Base-by-base conservation (phyloP, 768 basidiomycete genomes). In the Trametes cingulata region DNA sequence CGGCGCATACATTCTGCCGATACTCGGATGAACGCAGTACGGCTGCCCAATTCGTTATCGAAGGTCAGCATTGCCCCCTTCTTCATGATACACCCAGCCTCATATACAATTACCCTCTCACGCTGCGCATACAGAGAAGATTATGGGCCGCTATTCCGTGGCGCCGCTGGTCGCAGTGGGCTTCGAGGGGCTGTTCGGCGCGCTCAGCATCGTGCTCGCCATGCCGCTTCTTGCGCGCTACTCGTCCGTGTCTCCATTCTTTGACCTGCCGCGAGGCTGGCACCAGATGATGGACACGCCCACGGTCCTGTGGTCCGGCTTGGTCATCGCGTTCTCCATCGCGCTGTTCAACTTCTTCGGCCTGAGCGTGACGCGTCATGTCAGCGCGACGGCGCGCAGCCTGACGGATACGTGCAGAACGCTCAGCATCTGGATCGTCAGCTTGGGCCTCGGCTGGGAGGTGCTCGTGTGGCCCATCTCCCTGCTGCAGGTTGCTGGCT, bases 391-490 rank as follows among this genome's bases (percentile, higher is more conserved):
- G 1, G 92, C 93, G 17, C 84, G 96, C 61, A 90, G 88, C 55
- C 80, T 97, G 58, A 91, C 94, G 37, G 97, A 99, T 73, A 95
- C 95, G 6, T 97, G 94, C 76, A 83, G 97, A 67, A 98, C 97
- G 0, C 80, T 98, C 53, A 84, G 85, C n/a, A 98, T 99, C 71
- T 99, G 97, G 97, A 76, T 95, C 64, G 78, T 99, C 68, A 93
- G 91, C 69, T 80, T 97, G 52, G 86, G 82, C 1, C 75, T 97
- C 24, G 94, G 95, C 4, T 98, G 95, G 95, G 95, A 98, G 75
- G 80, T 78, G 60, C 78, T 98, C 35, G 66, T 91, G 22, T 91
- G 85, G 76, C 94, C 94, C 6, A 84, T 89, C 62, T 91, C 91
- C 1, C 69, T 94, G 52, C 72, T 95, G 13, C 94, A 96, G 73